Percentiles rank a stretch among this genome's conserved stretches.
phyloP scores from a whole-genome alignment of 495 filamentous ascomycete species.

The Penicillium bovifimosum region DNA sequence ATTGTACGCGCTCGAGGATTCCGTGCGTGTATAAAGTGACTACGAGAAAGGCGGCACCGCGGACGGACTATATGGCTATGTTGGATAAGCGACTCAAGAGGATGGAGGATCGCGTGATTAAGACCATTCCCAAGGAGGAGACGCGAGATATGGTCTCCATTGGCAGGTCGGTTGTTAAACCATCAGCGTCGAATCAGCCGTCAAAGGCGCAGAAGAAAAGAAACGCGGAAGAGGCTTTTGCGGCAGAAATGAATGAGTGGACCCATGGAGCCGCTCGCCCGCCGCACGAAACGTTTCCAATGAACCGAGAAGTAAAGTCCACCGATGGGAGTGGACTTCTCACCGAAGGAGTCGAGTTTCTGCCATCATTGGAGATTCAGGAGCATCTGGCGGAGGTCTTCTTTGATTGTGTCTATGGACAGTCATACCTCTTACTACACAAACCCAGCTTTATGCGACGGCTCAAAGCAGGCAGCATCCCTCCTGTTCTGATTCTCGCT shows the following conservation, averaged over 20 bases:
- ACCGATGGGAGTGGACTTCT: slow-evolving; percentile 66
- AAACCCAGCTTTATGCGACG: slow-evolving; percentile 95
- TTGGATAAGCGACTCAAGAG: slow-evolving; percentile 85
- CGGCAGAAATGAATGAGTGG: slow-evolving; percentile 77
- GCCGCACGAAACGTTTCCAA: slow-evolving; percentile 48
- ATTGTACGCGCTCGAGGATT: slow-evolving; percentile 88
- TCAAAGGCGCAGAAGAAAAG: slow-evolving; percentile 71
- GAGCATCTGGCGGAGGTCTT: slow-evolving; percentile 92
- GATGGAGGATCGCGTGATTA: slow-evolving; percentile 98
- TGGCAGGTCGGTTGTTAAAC: slow-evolving; percentile 73
- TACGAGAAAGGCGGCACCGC: slow-evolving; percentile 87
- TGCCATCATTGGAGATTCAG: slow-evolving; percentile 86
- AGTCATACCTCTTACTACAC: slow-evolving; percentile 91
- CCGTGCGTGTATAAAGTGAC: slow-evolving; percentile 99
- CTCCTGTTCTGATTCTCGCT: slow-evolving; percentile 83
- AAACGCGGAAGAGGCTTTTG: slow-evolving; percentile 83
- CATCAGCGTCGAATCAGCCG: slow-evolving; percentile 56
- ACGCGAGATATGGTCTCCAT: slow-evolving; percentile 53
- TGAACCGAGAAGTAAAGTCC: slow-evolving; percentile 53
- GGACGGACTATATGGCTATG: slow-evolving; percentile 99
- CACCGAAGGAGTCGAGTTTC: slow-evolving; percentile 73
- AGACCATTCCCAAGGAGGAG: slow-evolving; percentile 86
- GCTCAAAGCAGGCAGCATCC: slow-evolving; percentile 60
- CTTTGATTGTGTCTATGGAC: slow-evolving; percentile 94
- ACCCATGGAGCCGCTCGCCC: slow-evolving; percentile 49